Evolutionary conservation across 1,284 basidiomycete genomes (phyloP), one percentile per base, ranked within the genome.

Genomic region (Stygiomarasmius scandens): DNA sequence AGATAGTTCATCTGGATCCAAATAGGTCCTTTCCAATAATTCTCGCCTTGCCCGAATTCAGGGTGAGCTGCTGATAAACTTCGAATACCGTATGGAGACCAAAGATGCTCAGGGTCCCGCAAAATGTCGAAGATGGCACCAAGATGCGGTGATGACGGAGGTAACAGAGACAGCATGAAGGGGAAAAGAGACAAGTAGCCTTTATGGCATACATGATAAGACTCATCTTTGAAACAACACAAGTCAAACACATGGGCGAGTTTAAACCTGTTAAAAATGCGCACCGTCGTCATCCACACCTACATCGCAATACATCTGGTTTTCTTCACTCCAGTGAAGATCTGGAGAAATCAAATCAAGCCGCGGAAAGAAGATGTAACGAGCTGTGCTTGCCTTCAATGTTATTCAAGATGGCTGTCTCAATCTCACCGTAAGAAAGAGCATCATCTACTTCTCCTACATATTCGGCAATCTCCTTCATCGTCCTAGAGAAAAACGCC

Each of bases 1-100:
- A 98, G 82, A 69, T 95, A 98, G 72, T 98, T 97, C 89, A 98
- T 95, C 69, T 93, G 95, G 27, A 97, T 83, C 95, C 95, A 98
- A 54, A 98, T 90, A 2, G 96, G 93, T 2, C 95, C 95, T 66
- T 90, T 89, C 95, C 95, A 98, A 73, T 98, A 98, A 73, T 97
- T 93, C 70, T 98, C 96, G 52, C 90, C 95, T 66, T 87, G 77
- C 16, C 95, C 95, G 65, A 94, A 98, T 55, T 90, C 82, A n/a
- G 89, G 85, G 67, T 98, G 93, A 16, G 86, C 84, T 36, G 82
- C 86, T 12, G 92, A 93, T 53, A 98, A 76, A 64, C 93, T 95
- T 41, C 95, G 88, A 43, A 98, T 78, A 49, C 95, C 95, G 69
- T 89, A 95, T 1, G 86, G 81, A 2, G 94, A 96, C 95, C 95